phyloP scores from a whole-genome alignment of 1,284 basidiomycete species.

The Leccinum glutinopallens region DNA sequence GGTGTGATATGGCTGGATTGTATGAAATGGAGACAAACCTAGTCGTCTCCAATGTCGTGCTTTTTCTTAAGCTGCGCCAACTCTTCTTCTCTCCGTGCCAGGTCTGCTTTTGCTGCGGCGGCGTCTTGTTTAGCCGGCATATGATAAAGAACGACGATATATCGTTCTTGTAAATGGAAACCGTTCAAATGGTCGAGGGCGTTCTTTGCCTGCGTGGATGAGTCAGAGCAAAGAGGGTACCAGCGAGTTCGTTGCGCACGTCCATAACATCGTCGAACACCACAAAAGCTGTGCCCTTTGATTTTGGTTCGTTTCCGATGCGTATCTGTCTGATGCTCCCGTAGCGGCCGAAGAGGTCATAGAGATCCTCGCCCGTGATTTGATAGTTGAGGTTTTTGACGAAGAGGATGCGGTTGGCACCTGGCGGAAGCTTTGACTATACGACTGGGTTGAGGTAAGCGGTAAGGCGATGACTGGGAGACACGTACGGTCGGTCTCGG shows the following conservation, averaged over 20 bases:
- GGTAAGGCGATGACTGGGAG: not conserved
- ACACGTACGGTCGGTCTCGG: constrained; percentile 63
- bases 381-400: constrained; percentile 94
- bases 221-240: constrained; percentile 17
- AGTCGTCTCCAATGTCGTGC: constrained; percentile 75
- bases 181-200: constrained; percentile 97
- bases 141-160: constrained; percentile 97
- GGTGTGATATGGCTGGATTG: constrained; percentile 11
- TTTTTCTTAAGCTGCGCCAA: constrained; percentile 85
- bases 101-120: constrained; percentile 88
- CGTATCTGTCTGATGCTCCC: constrained; percentile 96
- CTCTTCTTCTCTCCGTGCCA: constrained; percentile 91
- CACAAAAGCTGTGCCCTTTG: constrained; percentile 95
- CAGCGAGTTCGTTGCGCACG: constrained; percentile 47
- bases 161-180: constrained; percentile 97
- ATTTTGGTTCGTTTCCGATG: constrained; percentile 89
- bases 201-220: constrained; percentile 76
- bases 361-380: constrained; percentile 92
- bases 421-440: constrained; percentile 81
- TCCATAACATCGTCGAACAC: constrained; percentile 91
- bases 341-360: constrained; percentile 97
- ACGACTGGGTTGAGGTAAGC: constrained; percentile 2
- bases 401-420: constrained; percentile 83
- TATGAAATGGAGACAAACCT: constrained; percentile 32
- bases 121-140: constrained; percentile 96